phyloP scores from a whole-genome alignment of 208 protist species.

The Leishmania braziliensis region DNA sequence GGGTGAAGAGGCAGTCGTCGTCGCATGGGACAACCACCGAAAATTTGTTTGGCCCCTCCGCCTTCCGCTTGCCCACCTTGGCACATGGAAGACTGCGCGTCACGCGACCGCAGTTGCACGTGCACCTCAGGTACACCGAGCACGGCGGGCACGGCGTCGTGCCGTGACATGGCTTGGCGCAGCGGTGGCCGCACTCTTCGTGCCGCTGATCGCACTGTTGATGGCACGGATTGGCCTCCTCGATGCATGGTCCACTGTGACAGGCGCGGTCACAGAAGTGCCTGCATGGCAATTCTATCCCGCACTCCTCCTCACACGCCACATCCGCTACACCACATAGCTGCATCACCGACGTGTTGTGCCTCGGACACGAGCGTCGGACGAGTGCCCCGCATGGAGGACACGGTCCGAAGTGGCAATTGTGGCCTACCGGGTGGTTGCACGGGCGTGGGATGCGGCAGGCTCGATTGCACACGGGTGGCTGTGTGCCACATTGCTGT shows the following conservation, averaged over 20 bases:
- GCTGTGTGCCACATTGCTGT: conserved; percentile 70
- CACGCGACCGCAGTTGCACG: conserved; percentile 61
- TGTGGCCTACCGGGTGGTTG: conserved; percentile 47
- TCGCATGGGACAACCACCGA: conserved; percentile 32
- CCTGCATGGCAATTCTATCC: conserved; percentile 52
- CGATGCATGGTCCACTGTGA: conserved; percentile 63
- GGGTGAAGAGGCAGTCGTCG: conserved; percentile 38
- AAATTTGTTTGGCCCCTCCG: conserved; percentile 29
- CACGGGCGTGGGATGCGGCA: conserved; percentile 47
- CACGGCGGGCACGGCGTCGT: conserved; percentile 53
- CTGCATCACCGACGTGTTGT: conserved; percentile 37
- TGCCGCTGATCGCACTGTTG: conserved; percentile 44
- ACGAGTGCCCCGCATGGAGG: conserved; percentile 59
- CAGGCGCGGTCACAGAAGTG: conserved; percentile 64
- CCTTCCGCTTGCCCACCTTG: conserved; percentile 33
- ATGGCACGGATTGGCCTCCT: conserved; percentile 34
- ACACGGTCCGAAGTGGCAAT: conserved; percentile 84
- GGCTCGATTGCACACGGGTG: conserved; percentile 55
- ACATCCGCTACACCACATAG: conserved; percentile 35
- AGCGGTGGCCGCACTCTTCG: conserved; percentile 62
- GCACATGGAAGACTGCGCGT: conserved; percentile 42
- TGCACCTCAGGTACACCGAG: conserved; percentile 29
- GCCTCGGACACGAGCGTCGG: conserved; percentile 44
- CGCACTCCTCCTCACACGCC: conserved; percentile 52
- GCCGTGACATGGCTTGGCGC: conserved; percentile 55